Evolutionary conservation across 139 green algal species (phyloP).

Genomic region (Monoraphidium neglectum): DNA sequence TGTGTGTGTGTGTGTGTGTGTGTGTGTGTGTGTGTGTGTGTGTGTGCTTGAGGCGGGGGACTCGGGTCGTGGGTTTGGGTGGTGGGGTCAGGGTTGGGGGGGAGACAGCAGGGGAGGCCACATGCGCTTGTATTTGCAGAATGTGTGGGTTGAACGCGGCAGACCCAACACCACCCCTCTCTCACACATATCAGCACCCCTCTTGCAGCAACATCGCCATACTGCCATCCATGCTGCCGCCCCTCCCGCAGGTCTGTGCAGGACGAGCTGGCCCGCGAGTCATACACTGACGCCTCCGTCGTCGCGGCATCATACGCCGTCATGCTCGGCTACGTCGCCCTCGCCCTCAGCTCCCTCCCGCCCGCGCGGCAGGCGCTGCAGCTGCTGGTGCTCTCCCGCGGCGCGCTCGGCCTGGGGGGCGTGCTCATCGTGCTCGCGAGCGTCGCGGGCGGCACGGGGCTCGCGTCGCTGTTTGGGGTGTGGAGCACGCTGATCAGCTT

Average conservation of each 20-base stretch:
- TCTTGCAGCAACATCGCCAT: too few species aligned
- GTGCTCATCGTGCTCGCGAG: slow-evolving; percentile 73
- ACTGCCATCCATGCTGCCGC: too few species aligned
- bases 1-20: too few species aligned
- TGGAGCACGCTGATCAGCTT: slow-evolving; percentile 77
- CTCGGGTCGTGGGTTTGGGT: too few species aligned
- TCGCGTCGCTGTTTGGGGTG: slow-evolving; percentile 27
- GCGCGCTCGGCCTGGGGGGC: slow-evolving; percentile 66
- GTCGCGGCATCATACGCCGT: slow-evolving; percentile 79
- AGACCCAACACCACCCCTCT: too few species aligned
- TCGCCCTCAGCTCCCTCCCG: slow-evolving; percentile 63
- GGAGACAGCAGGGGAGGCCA: too few species aligned
- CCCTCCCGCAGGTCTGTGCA: slow-evolving; percentile 63
- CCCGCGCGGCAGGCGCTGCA: slow-evolving; percentile 28
- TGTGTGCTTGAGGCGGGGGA: too few species aligned
- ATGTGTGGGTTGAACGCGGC: too few species aligned
- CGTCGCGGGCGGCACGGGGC: slow-evolving; percentile 70
- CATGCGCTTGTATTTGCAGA: too few species aligned
- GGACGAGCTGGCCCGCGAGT: slow-evolving; percentile 87
- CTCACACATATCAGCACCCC: too few species aligned
- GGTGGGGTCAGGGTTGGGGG: too few species aligned
- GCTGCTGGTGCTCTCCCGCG: slow-evolving; percentile 38
- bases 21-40: too few species aligned
- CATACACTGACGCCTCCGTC: slow-evolving; percentile 58
- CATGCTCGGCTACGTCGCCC: slow-evolving; percentile 88